Percentiles rank a stretch among this genome's conserved stretches.
These are phyloP conservation scores for Clonostachys rosea DNA, from an alignment of 2,329 filamentous ascomycete species.

Conservation along the genomic window DNA sequence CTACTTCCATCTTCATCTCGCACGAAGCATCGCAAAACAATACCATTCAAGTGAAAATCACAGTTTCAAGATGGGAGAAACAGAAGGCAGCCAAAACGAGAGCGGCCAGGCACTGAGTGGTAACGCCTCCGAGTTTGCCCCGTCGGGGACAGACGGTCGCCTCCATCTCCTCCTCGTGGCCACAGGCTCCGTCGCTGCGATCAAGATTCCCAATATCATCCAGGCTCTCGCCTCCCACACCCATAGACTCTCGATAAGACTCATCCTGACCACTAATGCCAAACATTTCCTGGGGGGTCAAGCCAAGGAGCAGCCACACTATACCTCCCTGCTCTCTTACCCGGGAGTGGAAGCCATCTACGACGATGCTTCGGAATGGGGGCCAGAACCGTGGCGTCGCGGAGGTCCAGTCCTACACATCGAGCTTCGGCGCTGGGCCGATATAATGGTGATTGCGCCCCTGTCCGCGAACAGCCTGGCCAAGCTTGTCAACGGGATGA, in stretches of 20 bases:
- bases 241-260: slow-evolving; percentile 68
- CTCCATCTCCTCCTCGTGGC: no score
- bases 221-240: slow-evolving; percentile 42
- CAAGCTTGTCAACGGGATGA: slow-evolving; percentile 74
- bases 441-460: slow-evolving; percentile 78
- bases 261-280: slow-evolving; percentile 74
- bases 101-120: no score
- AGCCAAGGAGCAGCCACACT: slow-evolving; percentile 68
- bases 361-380: slow-evolving; percentile 72
- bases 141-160: no score
- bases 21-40: no score
- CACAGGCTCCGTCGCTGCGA: slow-evolving; percentile 69
- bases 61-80: no score
- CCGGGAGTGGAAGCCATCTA: slow-evolving; percentile 79
- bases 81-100: no score
- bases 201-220: slow-evolving; percentile 72
- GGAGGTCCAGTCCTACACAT: slow-evolving; percentile 86
- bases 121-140: no score
- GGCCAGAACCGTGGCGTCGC: slow-evolving; percentile 71
- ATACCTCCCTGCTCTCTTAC: slow-evolving; percentile 52
- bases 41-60: no score
- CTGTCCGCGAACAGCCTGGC: slow-evolving; percentile 82
- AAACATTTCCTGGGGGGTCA: slow-evolving; percentile 73
- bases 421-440: slow-evolving; percentile 73
- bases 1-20: no score